A percentile compares a stretch with the other conserved stretches of the same genome.
Evolutionary conservation across 73 alveolate genomes (phyloP).

Genomic region (Symbiodinium natans): DNA sequence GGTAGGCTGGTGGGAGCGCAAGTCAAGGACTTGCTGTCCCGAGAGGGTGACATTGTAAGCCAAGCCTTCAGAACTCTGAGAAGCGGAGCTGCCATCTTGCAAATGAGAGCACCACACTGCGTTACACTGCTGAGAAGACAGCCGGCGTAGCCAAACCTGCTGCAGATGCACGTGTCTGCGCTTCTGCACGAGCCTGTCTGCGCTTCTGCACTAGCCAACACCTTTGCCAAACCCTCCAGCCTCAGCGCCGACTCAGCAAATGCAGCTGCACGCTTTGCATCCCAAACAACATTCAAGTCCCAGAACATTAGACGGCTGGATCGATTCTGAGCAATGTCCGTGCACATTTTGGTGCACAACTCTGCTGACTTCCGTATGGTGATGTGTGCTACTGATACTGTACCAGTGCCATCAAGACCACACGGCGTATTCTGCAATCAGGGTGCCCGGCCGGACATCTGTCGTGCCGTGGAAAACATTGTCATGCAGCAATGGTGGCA

Average conservation of each 20-base stretch:
- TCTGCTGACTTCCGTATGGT: background rate
- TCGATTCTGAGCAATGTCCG: too few relatives aligned
- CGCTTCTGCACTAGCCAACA: background rate
- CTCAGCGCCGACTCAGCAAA: conserved; percentile 65
- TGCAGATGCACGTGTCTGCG: background rate
- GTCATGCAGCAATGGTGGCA: too few relatives aligned
- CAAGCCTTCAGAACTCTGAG: background rate
- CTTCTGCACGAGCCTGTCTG: background rate
- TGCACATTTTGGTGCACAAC: too few relatives aligned
- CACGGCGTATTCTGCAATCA: too few relatives aligned
- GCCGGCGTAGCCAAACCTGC: conserved; percentile 75
- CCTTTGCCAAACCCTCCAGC: background rate
- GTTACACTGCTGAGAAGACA: background rate
- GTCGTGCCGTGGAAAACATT: too few relatives aligned
- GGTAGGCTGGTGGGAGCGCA: conserved; percentile 16
- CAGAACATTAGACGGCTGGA: conserved; percentile 43
- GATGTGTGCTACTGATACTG: background rate
- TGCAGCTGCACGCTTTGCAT: conserved; percentile 60
- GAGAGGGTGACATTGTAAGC: conserved; percentile 60
- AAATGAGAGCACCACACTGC: background rate
- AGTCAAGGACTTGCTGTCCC: conserved; percentile 42
- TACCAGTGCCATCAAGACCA: too few relatives aligned
- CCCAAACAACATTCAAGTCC: conserved; percentile 82
- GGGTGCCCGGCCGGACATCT: too few relatives aligned
- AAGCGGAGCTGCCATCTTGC: background rate